Evolutionary conservation across 768 basidiomycete genomes (phyloP), one percentile per base, ranked within the genome.

Genomic region (Amanita pallidorosea): DNA sequence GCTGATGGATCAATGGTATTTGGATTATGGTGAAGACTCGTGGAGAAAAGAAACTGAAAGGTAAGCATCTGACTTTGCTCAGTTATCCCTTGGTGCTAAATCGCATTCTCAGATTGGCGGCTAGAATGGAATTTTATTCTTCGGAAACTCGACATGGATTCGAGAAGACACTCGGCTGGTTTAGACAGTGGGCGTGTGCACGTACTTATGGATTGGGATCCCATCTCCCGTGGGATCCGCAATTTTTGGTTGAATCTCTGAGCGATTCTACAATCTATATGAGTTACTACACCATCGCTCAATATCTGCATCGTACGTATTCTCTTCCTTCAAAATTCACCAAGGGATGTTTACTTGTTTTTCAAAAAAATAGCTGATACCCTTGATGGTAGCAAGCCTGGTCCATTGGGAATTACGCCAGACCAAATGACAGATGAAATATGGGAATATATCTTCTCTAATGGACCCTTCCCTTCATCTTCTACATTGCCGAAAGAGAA

Each of bases 141-240:
- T 63, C 73, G n/a, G 96, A 98, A 70, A 97, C 95, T 1, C 80
- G 94, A 27, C 82, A 99, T 67, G 79, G 76, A 2, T 98, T 98
- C 61, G 89, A 96, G 66, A 83, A 81, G 55, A 90, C 88, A 6
- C 71, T 99, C 61, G 85, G 80, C 45, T 99, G 96, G 96, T 70
- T 99, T 69, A 92, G 92, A 61, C 79, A 99, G 66, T 99, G 96
- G 96, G 96, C 96, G 2, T 99, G 96, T 65, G 95, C 96, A n/a
- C 79, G 96, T 35, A 91, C 89, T 5, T 98, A 94, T 64, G 96
- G 96, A 49, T 73, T 99, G 58, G 96, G 96, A 17, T 92, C 94
- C 2, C 86, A 87, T 60, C 70, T 99, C 53, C 96, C 96, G 2
- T 99, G 95, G 94, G 96, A 98, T 62, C 86, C 85, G 15, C 82